Evolutionary conservation across 2,329 filamentous ascomycete genomes (phyloP), one percentile per base, ranked within the genome.

Genomic region (Arthrobotrys sinensis): DNA sequence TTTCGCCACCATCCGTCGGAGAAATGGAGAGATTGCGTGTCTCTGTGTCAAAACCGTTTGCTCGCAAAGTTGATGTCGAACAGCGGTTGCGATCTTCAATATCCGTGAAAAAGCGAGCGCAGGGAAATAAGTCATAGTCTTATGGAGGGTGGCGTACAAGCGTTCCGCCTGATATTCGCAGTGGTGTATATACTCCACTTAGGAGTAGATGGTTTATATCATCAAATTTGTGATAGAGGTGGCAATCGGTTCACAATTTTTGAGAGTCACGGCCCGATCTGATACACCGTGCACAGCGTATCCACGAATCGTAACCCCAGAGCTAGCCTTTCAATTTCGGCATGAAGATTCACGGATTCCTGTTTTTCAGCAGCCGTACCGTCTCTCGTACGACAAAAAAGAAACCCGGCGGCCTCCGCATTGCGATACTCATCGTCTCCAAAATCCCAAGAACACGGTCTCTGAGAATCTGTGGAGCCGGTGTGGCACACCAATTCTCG

Each of bases 91-190:
- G 53, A 55, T 38, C 14, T 40, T 57, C 46, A n/a, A 65, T 55
- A 77, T 67, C 73, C 73, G 73, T 71, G 66, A 63, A 57, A 77
- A 77, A 77, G 73, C 73, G 73, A 77, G 19, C 32, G 11, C 38
- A 32, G 34, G 34, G 72, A 19, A 36, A 55, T 55, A 36, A 55
- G 55, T 70, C 73, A 77, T 71, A 12, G 28, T 19, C 38, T 66
- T 60, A 66, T 70, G 48, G 62, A 21, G 43, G 57, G 7, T 32
- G 38, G 62, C 32, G 45, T 55, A 60, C 57, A 32, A 21, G 16
- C 24, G 60, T 70, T 65, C 65, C 73, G 48, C 53, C 40, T 67
- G 50, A 60, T 70, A 64, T 48, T 45, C n/a, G 52, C 55, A 32
- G 48, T 53, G 38, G 48, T 53, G 38, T 43, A 43, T 14, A 4